Percentiles rank a stretch among this genome's conserved stretches.
Conservation (phyloP, 1,284 basidiomycete genomes). For the Singerocomus rubriflavus region DNA sequence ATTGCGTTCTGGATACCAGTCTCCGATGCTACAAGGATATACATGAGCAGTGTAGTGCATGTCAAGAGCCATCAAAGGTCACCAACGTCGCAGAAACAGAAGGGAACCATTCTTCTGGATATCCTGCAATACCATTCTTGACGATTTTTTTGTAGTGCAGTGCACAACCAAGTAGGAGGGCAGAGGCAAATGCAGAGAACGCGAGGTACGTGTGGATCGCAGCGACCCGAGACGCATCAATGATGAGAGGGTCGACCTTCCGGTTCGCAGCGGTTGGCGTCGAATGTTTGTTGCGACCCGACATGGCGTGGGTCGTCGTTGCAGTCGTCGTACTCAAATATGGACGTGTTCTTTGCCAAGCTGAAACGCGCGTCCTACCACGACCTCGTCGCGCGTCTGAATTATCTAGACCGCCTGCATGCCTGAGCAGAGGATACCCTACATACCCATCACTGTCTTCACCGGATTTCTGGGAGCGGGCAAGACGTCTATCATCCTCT, state of each 20-base stretch:
- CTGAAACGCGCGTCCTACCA: too few species aligned
- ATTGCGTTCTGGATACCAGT: constrained; percentile 89
- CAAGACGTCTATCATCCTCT: constrained; percentile 80
- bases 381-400: too few species aligned
- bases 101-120: constrained; percentile 90
- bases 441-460: constrained; percentile 80
- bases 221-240: constrained; percentile 55
- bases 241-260: constrained; percentile 22
- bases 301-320: constrained; percentile 15
- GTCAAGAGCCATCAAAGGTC: not conserved
- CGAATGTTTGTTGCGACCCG: constrained; percentile 13
- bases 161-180: constrained; percentile 65
- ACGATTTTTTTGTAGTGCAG: constrained; percentile 87
- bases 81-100: constrained; percentile 89
- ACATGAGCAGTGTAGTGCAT: not conserved
- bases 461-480: constrained; percentile 79
- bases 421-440: constrained; percentile 4
- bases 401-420: constrained; percentile 3
- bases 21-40: constrained; percentile 63
- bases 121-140: constrained; percentile 83
- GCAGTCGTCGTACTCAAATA: not conserved
- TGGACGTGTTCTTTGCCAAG: too few species aligned
- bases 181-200: constrained; percentile 65
- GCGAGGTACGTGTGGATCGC: constrained; percentile 72
- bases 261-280: constrained; percentile 3